Percentiles rank a stretch among this genome's conserved stretches.
These are phyloP conservation scores for Crucihimalaya himalaica DNA, from an alignment of 345 rosid species.

Conservation along the genomic window DNA sequence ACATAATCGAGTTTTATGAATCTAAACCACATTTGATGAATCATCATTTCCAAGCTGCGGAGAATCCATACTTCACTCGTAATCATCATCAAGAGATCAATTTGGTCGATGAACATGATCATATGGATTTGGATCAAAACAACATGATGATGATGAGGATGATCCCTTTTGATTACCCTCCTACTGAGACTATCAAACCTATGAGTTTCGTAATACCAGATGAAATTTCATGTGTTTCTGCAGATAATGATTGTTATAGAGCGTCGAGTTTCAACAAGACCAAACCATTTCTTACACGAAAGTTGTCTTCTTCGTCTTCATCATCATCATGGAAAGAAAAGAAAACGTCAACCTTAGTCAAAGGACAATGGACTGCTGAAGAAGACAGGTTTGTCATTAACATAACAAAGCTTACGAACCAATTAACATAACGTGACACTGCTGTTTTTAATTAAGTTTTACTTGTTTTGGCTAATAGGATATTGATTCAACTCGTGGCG, in stretches of 20 bases:
- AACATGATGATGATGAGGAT: conserved; percentile 41
- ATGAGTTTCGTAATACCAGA: conserved; percentile 52
- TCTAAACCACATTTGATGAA: conserved; percentile 65
- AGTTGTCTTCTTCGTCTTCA: conserved; percentile 34
- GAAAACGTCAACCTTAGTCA: conserved; percentile 61
- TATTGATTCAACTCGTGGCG: conserved; percentile 52
- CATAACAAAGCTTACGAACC: not conserved
- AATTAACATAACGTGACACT: not conserved
- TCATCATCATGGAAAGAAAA: conserved; percentile 48
- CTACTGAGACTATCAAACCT: conserved; percentile 46
- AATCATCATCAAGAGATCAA: conserved; percentile 35
- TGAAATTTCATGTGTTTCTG: conserved; percentile 60
- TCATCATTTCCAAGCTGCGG: conserved; percentile 33
- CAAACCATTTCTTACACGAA: conserved; percentile 44
- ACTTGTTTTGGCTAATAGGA: conserved; percentile 38
- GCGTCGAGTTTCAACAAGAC: conserved; percentile 40
- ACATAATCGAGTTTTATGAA: conserved; percentile 49
- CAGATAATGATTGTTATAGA: conserved; percentile 41
- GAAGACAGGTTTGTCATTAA: conserved; percentile 71
- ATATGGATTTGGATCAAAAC: conserved; percentile 35
- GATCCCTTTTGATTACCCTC: conserved; percentile 49
- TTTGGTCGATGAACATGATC: conserved; percentile 45
- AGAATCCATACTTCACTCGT: conserved; percentile 31
- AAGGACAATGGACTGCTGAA: conserved; percentile 91
- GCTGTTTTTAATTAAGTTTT: not conserved